Percentiles rank a stretch among this genome's conserved stretches.
phyloP scores from a whole-genome alignment of 352 stramenopile genomes.

The Blastocystis sp. region DNA sequence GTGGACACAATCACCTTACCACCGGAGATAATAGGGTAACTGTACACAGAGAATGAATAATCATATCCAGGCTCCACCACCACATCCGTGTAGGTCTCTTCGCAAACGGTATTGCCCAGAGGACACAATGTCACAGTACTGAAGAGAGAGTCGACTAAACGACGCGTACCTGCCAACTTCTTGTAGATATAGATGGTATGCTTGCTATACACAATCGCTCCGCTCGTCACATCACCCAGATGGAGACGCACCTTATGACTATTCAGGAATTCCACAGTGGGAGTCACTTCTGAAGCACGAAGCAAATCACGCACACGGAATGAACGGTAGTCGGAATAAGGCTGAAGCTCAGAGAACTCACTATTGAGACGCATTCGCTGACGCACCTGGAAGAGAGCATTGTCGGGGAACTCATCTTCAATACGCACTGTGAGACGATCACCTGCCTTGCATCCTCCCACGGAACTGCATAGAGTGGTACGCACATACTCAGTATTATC shows the following conservation, averaged over 20 bases:
- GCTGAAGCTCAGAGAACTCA: background rate
- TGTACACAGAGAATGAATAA: constrained; percentile 49
- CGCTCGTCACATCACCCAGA: background rate
- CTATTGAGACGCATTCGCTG: background rate
- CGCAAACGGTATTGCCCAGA: background rate
- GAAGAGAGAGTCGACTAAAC: constrained; percentile 56
- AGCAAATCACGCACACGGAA: constrained; percentile 32
- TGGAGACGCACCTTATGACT: constrained; percentile 36
- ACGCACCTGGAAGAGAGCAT: constrained; percentile 19
- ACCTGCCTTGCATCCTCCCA: constrained; percentile 4
- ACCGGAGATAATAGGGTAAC: background rate
- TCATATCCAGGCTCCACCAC: constrained; percentile 42
- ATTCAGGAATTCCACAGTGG: constrained; percentile 24
- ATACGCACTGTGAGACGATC: background rate
- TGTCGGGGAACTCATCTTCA: background rate
- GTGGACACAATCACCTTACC: background rate
- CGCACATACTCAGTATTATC: background rate
- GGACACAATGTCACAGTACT: constrained; percentile 35
- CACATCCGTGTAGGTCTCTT: constrained; percentile 28
- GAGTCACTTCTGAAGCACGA: background rate
- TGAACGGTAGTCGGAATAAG: background rate
- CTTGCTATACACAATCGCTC: background rate
- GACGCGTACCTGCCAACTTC: constrained; percentile 34
- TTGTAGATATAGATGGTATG: constrained; percentile 51
- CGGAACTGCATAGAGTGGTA: background rate